Evolutionary conservation across 306 rosid species (phyloP), one percentile per base, ranked within the genome.

Genomic region (Coriaria nepalensis): DNA sequence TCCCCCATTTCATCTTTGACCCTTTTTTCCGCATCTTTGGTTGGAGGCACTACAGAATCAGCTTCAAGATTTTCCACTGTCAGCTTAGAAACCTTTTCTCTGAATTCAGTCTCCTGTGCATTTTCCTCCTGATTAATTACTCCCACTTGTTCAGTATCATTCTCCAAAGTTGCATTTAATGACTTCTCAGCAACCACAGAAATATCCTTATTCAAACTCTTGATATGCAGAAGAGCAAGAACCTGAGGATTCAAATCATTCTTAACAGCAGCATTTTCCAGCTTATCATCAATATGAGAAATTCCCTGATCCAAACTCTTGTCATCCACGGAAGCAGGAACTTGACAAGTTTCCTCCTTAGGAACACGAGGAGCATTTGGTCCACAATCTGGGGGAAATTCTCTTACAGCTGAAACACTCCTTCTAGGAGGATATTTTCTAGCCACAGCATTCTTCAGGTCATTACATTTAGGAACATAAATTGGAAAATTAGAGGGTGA

Each of bases 321-420:
- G 36, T 63, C 49, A 50, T 55, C 58, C 46, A 38, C 15, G 43
- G 60, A 53, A 49, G 59, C 49, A 48, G 42, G 43, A 46, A 12
- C 45, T 36, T 33, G 53, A 53, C 13, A 43, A 55, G 51, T 41
- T 51, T 59, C 60, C 40, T 63, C 70, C 52, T 33, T 64, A 50
- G 43, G 35, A 13, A 66, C 64, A 49, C 9, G 47, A 14, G 75
- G 56, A 61, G 77, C 80, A 67, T 68, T 68, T 46, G 66, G 72
- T 58, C 97, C 93, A 45, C 97, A 90, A 7, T 59, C 57, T 62
- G 56, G 80, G 49, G 95, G 97, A 38, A 77, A 81, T 59, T 70
- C 65, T 57, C 97, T 73, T 45, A 65, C 35, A 39, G 95, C 97
- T 42, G 92, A 79, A 63, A 81, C 66, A 48, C 44, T 68, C 68